These are phyloP conservation scores for Leishmania gerbilli DNA, from an alignment of 208 protist species.

Conservation along the genomic window DNA sequence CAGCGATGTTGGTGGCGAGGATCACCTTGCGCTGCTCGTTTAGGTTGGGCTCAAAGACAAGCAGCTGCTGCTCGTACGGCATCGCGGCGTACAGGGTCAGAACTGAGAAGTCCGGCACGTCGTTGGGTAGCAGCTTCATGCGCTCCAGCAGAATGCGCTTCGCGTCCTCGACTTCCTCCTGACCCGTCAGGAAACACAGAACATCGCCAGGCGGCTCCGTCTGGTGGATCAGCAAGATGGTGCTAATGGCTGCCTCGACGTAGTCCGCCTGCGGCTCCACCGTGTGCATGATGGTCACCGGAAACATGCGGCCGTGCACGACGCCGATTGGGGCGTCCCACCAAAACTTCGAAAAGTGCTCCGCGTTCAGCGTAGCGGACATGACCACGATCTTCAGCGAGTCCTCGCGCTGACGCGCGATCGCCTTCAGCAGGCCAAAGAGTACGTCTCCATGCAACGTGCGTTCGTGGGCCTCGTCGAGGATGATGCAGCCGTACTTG, in stretches of 20 bases:
- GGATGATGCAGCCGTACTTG: slow-evolving; percentile 97
- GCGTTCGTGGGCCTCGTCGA: slow-evolving; percentile 99
- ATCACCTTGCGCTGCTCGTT: slow-evolving; percentile 93
- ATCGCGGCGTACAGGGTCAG: slow-evolving; percentile 95
- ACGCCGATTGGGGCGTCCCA: slow-evolving; percentile 92
- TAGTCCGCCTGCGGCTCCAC: slow-evolving; percentile 96
- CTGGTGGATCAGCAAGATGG: slow-evolving; percentile 97
- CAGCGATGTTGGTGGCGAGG: slow-evolving; percentile 99
- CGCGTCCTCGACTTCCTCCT: slow-evolving; percentile 91
- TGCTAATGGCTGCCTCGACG: slow-evolving; percentile 96
- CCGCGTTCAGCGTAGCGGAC: slow-evolving; percentile 97
- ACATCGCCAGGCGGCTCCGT: slow-evolving; percentile 97
- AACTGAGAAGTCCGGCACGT: slow-evolving; percentile 68
- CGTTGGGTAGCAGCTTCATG: slow-evolving; percentile 70
- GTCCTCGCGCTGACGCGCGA: slow-evolving; percentile 55
- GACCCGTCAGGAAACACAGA: slow-evolving; percentile 99
- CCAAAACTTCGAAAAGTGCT: slow-evolving; percentile 96
- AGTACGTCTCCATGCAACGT: slow-evolving; percentile 96
- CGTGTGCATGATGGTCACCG: slow-evolving; percentile 94
- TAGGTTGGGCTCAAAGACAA: slow-evolving; percentile 95
- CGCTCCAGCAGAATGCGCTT: slow-evolving; percentile 83
- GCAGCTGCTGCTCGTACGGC: slow-evolving; percentile 96
- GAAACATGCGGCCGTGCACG: slow-evolving; percentile 90
- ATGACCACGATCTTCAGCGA: slow-evolving; percentile 95
- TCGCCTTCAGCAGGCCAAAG: slow-evolving; percentile 92